phyloP scores from a whole-genome alignment of 73 alveolate species.

The Strombidium stylifer region DNA sequence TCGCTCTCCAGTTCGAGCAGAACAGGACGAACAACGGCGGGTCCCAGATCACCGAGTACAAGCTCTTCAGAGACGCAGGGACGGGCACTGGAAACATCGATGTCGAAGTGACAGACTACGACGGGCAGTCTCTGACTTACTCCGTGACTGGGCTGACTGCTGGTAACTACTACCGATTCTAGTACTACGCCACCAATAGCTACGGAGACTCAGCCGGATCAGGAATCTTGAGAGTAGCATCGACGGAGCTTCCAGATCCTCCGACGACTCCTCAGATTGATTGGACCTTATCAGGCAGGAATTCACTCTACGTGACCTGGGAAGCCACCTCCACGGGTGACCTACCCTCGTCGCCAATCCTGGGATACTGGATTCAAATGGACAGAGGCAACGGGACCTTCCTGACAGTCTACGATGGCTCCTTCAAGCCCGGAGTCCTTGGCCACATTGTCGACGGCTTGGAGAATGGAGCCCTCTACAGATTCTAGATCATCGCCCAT shows the following conservation, averaged over 20 bases:
- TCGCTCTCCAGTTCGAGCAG: conserved; percentile 14
- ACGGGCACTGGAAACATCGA: conserved; percentile 11
- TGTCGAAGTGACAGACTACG: background rate
- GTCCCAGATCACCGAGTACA: conserved; percentile 36
- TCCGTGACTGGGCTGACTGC: conserved; percentile 18
- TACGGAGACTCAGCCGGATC: conserved; percentile 39
- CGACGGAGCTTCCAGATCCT: conserved; percentile 18
- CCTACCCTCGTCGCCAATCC: conserved; percentile 33
- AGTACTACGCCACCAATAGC: conserved; percentile 36
- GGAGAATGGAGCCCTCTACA: conserved; percentile 9
- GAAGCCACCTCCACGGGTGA: conserved; percentile 39
- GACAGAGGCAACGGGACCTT: conserved; percentile 62
- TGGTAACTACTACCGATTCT: conserved; percentile 46
- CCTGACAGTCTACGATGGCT: conserved; percentile 36
- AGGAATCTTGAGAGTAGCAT: conserved; percentile 17
- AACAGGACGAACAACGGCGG: conserved; percentile 51
- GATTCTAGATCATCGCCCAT: conserved; percentile 33
- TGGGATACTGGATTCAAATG: conserved; percentile 37
- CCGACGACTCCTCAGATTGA: conserved; percentile 43
- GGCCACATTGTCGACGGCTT: conserved; percentile 10
- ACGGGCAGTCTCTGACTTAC: conserved; percentile 12
- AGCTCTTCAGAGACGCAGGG: conserved; percentile 48
- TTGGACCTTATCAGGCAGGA: conserved; percentile 27
- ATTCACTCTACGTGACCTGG: conserved; percentile 49
- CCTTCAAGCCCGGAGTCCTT: conserved; percentile 38